Conservation (phyloP, 2,329 filamentous ascomycete species). For the Lachnellula cervina region DNA sequence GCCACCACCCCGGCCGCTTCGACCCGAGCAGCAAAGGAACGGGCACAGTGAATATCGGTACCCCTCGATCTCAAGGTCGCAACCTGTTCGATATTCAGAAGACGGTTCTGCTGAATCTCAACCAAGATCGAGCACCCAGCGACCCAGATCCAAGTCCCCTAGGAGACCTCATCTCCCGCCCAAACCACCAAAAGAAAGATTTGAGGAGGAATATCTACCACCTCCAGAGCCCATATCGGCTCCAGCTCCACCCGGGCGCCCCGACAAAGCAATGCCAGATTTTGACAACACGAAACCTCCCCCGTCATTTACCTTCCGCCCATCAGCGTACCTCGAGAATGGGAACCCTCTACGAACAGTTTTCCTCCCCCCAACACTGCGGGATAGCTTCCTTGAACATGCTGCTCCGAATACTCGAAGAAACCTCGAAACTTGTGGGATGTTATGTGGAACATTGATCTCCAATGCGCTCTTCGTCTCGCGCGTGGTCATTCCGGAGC, state of each 20-base stretch:
- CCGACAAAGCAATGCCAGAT: conserved; percentile 22
- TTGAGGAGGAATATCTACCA: conserved; percentile 6
- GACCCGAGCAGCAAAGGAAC: conserved; percentile 15
- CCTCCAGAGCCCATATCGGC: not conserved
- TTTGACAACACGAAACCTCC: conserved; percentile 4
- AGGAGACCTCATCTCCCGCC: not conserved
- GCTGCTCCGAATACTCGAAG: conserved; percentile 71
- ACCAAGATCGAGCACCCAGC: not conserved
- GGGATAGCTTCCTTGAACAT: conserved; percentile 66
- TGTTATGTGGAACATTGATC: conserved; percentile 84
- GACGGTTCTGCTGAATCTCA: conserved; percentile 2
- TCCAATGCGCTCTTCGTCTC: conserved; percentile 93
- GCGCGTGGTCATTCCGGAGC: conserved; percentile 83
- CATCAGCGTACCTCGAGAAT: conserved; percentile 84
- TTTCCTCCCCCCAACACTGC: conserved; percentile 75
- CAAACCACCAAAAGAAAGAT: conserved; percentile 28
- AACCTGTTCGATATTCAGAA: conserved; percentile 40
- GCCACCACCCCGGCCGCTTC: conserved; percentile 18
- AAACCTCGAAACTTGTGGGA: conserved; percentile 92
- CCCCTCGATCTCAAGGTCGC: conserved; percentile 50
- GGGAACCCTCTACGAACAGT: conserved; percentile 81
- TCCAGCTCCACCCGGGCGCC: conserved; percentile 17
- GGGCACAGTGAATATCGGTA: conserved; percentile 44
- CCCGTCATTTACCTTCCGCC: conserved; percentile 64
- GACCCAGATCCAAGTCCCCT: not conserved